Percentiles rank a stretch among this genome's conserved stretches.
Evolutionary conservation across 2,329 filamentous ascomycete species (phyloP).

Genomic region (Aspergillus uvarum): DNA sequence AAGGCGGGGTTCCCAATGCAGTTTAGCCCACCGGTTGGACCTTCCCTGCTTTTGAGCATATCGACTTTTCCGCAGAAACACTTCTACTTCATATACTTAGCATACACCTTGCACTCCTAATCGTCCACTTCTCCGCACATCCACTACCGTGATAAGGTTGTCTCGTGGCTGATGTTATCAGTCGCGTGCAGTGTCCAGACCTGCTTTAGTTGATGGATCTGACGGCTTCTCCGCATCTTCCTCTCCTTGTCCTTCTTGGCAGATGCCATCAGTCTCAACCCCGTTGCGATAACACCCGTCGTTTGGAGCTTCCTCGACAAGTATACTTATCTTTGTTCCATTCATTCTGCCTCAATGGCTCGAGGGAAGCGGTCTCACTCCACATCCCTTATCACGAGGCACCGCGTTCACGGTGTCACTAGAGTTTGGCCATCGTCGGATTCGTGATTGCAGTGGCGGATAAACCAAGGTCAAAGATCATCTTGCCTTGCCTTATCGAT

Average conservation of each 20-base stretch:
- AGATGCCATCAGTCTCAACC: neutral
- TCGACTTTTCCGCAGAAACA: neutral
- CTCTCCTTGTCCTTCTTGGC: neutral
- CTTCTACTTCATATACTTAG: too few relatives aligned
- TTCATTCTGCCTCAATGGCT: slow-evolving; percentile 5
- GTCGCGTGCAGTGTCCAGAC: neutral
- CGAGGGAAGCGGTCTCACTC: neutral
- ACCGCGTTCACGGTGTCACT: neutral
- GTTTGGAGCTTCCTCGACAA: slow-evolving; percentile 22
- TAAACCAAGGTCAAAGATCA: neutral
- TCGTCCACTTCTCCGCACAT: too few relatives aligned
- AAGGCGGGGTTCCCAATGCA: neutral
- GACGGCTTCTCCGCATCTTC: slow-evolving; percentile 13
- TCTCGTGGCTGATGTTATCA: slow-evolving; percentile 1
- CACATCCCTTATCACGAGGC: neutral
- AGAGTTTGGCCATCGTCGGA: neutral
- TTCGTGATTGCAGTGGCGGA: neutral
- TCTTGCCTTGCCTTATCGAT: slow-evolving; percentile 3
- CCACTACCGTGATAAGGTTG: neutral
- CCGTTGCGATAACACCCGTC: slow-evolving; percentile 7
- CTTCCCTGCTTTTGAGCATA: slow-evolving; percentile 9
- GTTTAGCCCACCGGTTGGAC: slow-evolving; percentile 15
- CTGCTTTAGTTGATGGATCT: neutral
- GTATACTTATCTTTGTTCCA: slow-evolving; percentile 3
- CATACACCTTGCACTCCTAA: too few relatives aligned